phyloP scores from a whole-genome alignment of 495 filamentous ascomycete genomes.

The Tuber magnatum region DNA sequence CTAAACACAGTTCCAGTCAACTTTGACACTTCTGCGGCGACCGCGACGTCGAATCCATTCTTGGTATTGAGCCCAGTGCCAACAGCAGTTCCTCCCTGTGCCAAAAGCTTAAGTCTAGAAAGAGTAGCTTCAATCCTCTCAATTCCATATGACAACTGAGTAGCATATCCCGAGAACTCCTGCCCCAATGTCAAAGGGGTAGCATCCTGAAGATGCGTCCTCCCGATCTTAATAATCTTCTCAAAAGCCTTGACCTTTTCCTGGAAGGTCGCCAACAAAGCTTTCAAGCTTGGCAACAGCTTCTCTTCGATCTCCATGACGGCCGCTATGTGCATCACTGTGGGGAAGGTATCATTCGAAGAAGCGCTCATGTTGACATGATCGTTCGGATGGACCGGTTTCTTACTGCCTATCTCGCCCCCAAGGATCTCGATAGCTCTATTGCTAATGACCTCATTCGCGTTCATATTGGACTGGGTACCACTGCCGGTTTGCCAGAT shows the following conservation, averaged over 20 bases:
- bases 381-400: conserved; percentile 97
- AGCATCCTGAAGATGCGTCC: conserved; percentile 95
- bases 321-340: conserved; percentile 98
- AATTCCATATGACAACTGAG: conserved; percentile 84
- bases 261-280: conserved; percentile 73
- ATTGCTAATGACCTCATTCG: conserved; percentile 99
- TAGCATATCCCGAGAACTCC: conserved; percentile 96
- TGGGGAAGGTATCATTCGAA: conserved; percentile 98
- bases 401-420: conserved; percentile 88
- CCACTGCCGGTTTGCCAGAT: conserved; percentile 99
- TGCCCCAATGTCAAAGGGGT: conserved; percentile 93
- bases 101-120: conserved; percentile 75
- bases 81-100: conserved; percentile 94
- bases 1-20: conserved; percentile 89
- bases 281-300: conserved; percentile 73
- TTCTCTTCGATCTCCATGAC: conserved; percentile 84
- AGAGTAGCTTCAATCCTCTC: conserved; percentile 75
- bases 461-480: conserved; percentile 99
- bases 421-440: conserved; percentile 97
- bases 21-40: conserved; percentile 81
- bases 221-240: conserved; percentile 95
- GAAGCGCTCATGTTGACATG: conserved; percentile 99
- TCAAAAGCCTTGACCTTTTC: conserved; percentile 86
- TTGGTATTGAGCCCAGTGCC: conserved; percentile 97
- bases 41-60: conserved; percentile 86